These are phyloP conservation scores for Galeopsis tetrahit DNA, from an alignment of 257 asterid genomes.

Conservation along the genomic window DNA sequence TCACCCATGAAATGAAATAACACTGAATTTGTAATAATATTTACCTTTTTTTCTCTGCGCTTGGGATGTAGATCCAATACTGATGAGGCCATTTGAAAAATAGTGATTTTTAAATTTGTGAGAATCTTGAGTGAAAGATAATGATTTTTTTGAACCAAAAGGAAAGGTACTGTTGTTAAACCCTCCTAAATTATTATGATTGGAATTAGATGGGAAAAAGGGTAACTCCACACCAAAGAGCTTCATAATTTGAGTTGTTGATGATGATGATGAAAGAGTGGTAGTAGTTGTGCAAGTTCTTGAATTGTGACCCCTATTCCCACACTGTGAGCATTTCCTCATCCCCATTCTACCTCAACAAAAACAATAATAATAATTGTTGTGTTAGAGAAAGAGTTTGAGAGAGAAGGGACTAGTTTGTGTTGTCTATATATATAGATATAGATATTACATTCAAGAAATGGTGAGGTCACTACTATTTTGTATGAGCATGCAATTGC, in stretches of 20 bases:
- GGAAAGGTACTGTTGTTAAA: slow-evolving; percentile 1
- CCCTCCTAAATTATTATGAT: slow-evolving; percentile 13
- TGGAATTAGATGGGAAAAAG: slow-evolving; percentile 15
- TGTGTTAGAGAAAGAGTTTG: neutral
- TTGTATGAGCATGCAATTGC: neutral
- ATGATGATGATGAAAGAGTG: neutral
- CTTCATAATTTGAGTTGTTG: slow-evolving; percentile 37
- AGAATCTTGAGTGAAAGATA: slow-evolving; percentile 25
- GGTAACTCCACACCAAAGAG: slow-evolving; percentile 46
- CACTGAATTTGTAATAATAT: neutral
- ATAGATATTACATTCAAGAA: neutral
- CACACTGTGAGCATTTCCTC: slow-evolving; percentile 59
- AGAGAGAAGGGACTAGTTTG: neutral
- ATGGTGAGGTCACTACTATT: neutral
- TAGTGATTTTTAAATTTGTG: slow-evolving; percentile 19
- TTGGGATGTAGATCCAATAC: slow-evolving; percentile 14
- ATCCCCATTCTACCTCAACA: slow-evolving; percentile 30
- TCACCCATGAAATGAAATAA: neutral
- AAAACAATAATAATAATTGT: neutral
- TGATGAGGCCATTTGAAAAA: slow-evolving; percentile 15
- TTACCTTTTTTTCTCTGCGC: slow-evolving; percentile 41
- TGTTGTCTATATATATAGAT: neutral
- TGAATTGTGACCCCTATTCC: slow-evolving; percentile 57
- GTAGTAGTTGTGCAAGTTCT: slow-evolving; percentile 44
- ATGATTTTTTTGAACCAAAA: neutral